Conservation (phyloP, 2,329 filamentous ascomycete genomes). For the Chaetomium globosum region DNA sequence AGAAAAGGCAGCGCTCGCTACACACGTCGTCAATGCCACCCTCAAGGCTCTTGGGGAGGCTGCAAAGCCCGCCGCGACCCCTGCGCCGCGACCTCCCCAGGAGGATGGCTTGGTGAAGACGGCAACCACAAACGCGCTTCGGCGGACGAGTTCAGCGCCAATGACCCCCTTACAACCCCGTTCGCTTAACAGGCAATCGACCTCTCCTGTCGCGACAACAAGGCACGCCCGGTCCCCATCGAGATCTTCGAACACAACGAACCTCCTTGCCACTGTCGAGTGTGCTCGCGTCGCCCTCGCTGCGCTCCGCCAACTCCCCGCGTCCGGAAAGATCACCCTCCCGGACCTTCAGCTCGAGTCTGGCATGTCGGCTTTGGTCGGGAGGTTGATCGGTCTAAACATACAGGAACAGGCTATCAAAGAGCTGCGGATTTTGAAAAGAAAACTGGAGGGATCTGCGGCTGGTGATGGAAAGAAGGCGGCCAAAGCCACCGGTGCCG, state of each 20-base stretch:
- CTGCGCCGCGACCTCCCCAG: constrained; percentile 43
- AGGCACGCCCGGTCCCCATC: constrained; percentile 42
- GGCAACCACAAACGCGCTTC: constrained; percentile 48
- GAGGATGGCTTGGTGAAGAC: constrained; percentile 47
- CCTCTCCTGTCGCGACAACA: constrained; percentile 51
- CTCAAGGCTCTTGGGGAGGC: constrained; percentile 71
- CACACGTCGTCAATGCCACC: constrained; percentile 70
- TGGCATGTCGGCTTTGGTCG: constrained; percentile 70
- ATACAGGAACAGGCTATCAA: constrained; percentile 69
- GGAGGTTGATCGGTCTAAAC: constrained; percentile 65
- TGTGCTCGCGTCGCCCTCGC: constrained; percentile 70
- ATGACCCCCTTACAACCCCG: constrained; percentile 65
- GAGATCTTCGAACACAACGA: constrained; percentile 43
- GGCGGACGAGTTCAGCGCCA: constrained; percentile 60
- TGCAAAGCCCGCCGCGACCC: constrained; percentile 54
- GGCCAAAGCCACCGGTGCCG: constrained; percentile 37
- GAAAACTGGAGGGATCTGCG: constrained; percentile 54
- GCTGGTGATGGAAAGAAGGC: constrained; percentile 40
- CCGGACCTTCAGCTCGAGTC: constrained; percentile 70
- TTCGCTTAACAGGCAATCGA: constrained; percentile 62
- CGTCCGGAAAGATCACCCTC: constrained; percentile 56
- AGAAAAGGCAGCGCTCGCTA: constrained; percentile 69
- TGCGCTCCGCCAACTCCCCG: constrained; percentile 62
- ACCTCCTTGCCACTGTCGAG: constrained; percentile 63
- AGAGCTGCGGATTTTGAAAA: constrained; percentile 68